Conservation (phyloP, 495 filamentous ascomycete genomes). For the Aspergillus baeticus region DNA sequence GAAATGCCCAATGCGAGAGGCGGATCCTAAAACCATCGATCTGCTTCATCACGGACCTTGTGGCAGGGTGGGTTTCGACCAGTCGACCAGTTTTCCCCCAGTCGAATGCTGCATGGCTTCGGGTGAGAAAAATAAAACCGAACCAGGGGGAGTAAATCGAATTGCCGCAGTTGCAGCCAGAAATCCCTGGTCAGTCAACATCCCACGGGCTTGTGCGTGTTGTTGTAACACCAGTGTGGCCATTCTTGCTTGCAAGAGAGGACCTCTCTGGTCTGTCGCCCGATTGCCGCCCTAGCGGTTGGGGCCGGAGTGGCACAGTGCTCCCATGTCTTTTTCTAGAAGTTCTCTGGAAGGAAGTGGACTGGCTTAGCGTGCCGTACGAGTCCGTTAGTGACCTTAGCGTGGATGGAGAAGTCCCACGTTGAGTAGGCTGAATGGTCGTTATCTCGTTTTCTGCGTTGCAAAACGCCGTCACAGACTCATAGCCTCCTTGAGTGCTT, state of each 20-base stretch:
- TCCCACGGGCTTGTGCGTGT: conserved; percentile 14
- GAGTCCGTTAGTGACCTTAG: conserved; percentile 29
- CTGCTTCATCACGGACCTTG: conserved; percentile 25
- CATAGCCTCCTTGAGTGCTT: not conserved
- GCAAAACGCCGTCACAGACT: not conserved
- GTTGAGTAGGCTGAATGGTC: not conserved
- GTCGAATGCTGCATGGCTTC: not conserved
- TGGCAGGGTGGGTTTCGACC: conserved; percentile 5
- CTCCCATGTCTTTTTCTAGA: conserved; percentile 42
- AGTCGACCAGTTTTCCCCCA: not conserved
- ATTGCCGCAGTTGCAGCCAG: conserved; percentile 3
- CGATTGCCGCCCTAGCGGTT: conserved; percentile 4
- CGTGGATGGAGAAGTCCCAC: conserved; percentile 15
- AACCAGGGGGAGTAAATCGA: not conserved
- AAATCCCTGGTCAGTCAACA: conserved; percentile 4
- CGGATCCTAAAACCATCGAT: conserved; percentile 14
- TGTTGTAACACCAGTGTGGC: conserved; percentile 10
- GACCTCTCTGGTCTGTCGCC: not conserved
- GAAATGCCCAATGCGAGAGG: conserved; percentile 16
- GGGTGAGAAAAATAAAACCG: not conserved
- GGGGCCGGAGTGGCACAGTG: conserved; percentile 7
- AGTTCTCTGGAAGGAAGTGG: conserved; percentile 32
- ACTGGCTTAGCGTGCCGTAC: conserved; percentile 29
- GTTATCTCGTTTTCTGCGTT: not conserved
- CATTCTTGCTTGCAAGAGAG: not conserved